Percentiles rank a stretch among this genome's conserved stretches.
These are phyloP conservation scores for Capronia americana DNA, from an alignment of 2,329 filamentous ascomycete species.

Conservation along the genomic window DNA sequence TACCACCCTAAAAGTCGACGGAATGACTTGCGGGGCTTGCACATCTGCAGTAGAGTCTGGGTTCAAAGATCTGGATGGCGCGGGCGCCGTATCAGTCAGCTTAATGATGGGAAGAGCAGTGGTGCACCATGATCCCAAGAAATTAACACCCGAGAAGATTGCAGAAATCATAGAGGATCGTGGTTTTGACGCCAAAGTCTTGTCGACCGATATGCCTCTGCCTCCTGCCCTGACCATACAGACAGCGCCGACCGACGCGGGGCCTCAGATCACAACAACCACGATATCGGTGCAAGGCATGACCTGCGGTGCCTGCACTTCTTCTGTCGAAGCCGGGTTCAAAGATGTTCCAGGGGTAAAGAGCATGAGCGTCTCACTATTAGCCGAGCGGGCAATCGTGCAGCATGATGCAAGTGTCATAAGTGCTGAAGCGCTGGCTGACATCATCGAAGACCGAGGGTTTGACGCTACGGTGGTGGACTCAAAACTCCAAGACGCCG, in stretches of 20 bases:
- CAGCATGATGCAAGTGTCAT: slow-evolving; percentile 72
- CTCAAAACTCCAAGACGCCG: slow-evolving; percentile 56
- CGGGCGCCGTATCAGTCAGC: slow-evolving; percentile 87
- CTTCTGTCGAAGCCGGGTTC: slow-evolving; percentile 81
- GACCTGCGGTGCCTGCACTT: slow-evolving; percentile 90
- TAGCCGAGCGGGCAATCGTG: slow-evolving; percentile 84
- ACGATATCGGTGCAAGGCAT: slow-evolving; percentile 83
- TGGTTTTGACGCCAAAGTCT: slow-evolving; percentile 87
- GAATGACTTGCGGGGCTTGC: slow-evolving; percentile 88
- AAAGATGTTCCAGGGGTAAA: slow-evolving; percentile 75
- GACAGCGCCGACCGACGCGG: slow-evolving; percentile 7
- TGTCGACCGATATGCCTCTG: slow-evolving; percentile 76
- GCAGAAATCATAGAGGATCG: slow-evolving; percentile 88
- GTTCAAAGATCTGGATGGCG: slow-evolving; percentile 80
- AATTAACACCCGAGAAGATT: slow-evolving; percentile 75
- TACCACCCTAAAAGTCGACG: slow-evolving; percentile 87
- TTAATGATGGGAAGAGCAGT: slow-evolving; percentile 96
- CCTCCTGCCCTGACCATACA: slow-evolving; percentile 8
- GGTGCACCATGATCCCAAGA: slow-evolving; percentile 80
- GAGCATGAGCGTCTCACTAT: slow-evolving; percentile 79
- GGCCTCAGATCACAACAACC: slow-evolving; percentile 63
- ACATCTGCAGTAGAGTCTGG: slow-evolving; percentile 94
- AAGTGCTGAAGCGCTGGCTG: slow-evolving; percentile 60
- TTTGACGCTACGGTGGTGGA: slow-evolving; percentile 83
- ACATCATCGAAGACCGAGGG: slow-evolving; percentile 71